A percentile compares a stretch with the other conserved stretches of the same genome.
Evolutionary conservation across 2,329 filamentous ascomycete species (phyloP).

Genomic region (Alternaria consortialis): DNA sequence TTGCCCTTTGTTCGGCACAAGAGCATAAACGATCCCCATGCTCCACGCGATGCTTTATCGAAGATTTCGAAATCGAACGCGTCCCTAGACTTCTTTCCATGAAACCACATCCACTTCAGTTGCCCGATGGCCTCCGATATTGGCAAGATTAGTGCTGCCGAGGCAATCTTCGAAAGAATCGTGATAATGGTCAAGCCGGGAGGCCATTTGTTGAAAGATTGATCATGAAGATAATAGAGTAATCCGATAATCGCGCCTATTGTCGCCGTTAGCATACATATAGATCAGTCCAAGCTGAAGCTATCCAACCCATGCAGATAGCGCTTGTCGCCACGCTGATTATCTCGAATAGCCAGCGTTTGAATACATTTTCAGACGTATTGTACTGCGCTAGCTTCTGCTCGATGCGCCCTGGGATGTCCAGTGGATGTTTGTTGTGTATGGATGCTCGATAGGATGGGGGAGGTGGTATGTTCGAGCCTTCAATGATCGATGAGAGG

Average conservation of each 20-base stretch:
- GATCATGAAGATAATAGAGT: conserved; percentile 38
- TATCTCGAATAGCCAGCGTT: conserved; percentile 44
- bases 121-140: conserved; percentile 43
- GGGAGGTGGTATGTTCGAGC: not conserved
- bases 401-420: conserved; percentile 33
- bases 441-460: not conserved
- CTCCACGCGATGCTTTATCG: conserved; percentile 39
- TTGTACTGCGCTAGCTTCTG: conserved; percentile 35
- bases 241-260: conserved; percentile 43
- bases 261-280: not conserved
- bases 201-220: conserved; percentile 43
- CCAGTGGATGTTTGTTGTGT: conserved; percentile 9
- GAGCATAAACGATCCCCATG: conserved; percentile 33
- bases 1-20: conserved; percentile 29
- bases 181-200: conserved; percentile 33
- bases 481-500: not conserved
- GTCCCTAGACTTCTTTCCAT: conserved; percentile 24
- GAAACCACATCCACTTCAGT: conserved; percentile 45
- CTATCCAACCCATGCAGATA: conserved; percentile 35
- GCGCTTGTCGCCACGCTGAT: conserved; percentile 41
- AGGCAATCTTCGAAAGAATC: conserved; percentile 36
- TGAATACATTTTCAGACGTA: conserved; percentile 24
- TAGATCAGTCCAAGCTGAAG: not conserved
- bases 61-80: conserved; percentile 45
- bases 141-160: conserved; percentile 36